Conservation (phyloP, 192 early-diverging fungal species). For the Physocladia obscura region DNA sequence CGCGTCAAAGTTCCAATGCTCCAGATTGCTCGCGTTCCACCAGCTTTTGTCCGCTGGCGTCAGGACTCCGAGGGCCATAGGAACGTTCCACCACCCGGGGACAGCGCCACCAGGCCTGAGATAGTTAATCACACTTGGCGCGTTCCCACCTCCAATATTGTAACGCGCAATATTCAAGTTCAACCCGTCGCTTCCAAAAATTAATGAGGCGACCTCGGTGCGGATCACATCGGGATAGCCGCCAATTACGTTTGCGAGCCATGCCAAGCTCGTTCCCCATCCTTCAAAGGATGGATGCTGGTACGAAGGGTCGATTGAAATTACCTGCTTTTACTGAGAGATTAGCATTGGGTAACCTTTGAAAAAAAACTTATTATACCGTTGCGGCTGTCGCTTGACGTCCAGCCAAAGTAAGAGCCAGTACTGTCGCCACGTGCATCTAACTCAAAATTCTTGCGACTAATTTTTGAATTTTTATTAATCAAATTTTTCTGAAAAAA, state of each 20-base stretch:
- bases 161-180: not conserved
- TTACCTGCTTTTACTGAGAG: no score
- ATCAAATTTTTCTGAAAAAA: no score
- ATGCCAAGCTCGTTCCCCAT: not conserved
- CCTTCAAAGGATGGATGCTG: not conserved
- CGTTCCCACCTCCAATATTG: not conserved
- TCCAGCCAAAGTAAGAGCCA: no score
- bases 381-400: no score
- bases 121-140: not conserved
- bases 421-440: no score
- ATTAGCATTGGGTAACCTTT: no score
- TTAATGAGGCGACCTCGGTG: not conserved
- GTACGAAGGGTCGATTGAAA: not conserved
- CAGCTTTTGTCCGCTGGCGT: not conserved
- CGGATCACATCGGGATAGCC: not conserved
- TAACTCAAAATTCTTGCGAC: no score
- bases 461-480: no score
- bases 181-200: not conserved
- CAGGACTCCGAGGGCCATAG: not conserved
- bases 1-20: not conserved
- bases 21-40: not conserved
- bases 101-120: not conserved
- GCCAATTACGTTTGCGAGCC: not conserved
- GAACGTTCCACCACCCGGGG: not conserved
- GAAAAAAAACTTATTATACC: no score